Percentiles rank a stretch among this genome's conserved stretches.
Evolutionary conservation across 768 basidiomycete species (phyloP).

Genomic region (Hemileccinum impolitum): DNA sequence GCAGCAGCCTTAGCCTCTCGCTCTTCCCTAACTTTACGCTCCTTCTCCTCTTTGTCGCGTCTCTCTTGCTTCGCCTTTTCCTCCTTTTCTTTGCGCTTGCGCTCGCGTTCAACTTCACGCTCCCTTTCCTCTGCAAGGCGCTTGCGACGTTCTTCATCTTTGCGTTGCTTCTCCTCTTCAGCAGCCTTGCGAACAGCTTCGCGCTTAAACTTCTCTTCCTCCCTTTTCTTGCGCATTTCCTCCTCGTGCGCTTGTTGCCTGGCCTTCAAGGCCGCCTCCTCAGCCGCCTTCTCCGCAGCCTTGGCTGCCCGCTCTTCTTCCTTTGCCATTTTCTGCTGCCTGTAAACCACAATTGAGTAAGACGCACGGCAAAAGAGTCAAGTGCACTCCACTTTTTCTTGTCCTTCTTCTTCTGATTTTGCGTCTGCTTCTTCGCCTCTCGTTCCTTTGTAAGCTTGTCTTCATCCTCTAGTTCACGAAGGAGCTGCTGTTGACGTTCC

Average conservation of each 20-base stretch:
- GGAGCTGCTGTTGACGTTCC: conserved; percentile 87
- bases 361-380: conserved; percentile 2
- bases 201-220: conserved; percentile 80
- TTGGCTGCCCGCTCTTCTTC: conserved; percentile 85
- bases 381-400: conserved; percentile 76
- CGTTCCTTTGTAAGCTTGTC: conserved; percentile 81
- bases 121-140: conserved; percentile 79
- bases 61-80: conserved; percentile 52
- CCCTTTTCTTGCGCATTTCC: conserved; percentile 73
- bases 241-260: conserved; percentile 77
- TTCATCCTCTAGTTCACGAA: conserved; percentile 95
- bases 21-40: conserved; percentile 64
- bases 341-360: conserved; percentile 29
- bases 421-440: conserved; percentile 90
- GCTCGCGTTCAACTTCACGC: conserved; percentile 70
- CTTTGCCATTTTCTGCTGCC: conserved; percentile 88
- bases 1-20: conserved; percentile 52
- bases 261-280: conserved; percentile 75
- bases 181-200: conserved; percentile 72
- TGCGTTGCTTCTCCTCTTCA: conserved; percentile 80
- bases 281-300: conserved; percentile 83
- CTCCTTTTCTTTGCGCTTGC: conserved; percentile 72
- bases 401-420: conserved; percentile 99
- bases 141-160: conserved; percentile 80
- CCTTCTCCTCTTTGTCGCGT: conserved; percentile 56